These are phyloP conservation scores for Suillus occidentalis DNA, from an alignment of 768 basidiomycete genomes.

Conservation along the genomic window DNA sequence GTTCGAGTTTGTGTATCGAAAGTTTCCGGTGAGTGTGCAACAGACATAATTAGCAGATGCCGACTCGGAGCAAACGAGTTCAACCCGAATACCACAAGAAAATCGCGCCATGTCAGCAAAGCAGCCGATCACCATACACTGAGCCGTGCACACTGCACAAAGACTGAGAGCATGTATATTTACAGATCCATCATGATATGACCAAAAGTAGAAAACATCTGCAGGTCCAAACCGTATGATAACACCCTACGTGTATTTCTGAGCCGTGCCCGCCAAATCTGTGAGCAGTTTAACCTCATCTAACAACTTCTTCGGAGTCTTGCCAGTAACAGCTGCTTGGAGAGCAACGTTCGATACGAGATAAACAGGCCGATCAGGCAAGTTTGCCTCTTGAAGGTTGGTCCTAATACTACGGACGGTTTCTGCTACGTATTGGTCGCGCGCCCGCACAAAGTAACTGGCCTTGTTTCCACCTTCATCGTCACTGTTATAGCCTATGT, in stretches of 20 bases:
- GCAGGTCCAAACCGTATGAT: not conserved
- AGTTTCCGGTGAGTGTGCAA: too few species aligned
- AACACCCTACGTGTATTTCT: not conserved
- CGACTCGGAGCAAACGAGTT: too few species aligned
- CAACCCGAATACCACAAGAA: too few species aligned
- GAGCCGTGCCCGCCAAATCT: constrained; percentile 4
- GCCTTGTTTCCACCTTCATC: constrained; percentile 9
- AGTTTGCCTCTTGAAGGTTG: constrained; percentile 12
- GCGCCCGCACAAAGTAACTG: constrained; percentile 7
- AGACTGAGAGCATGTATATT: too few species aligned
- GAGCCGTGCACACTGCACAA: too few species aligned
- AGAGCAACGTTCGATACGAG: constrained; percentile 17
- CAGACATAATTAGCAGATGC: too few species aligned
- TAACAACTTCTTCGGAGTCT: not conserved
- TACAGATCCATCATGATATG: not conserved
- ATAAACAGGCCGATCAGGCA: constrained; percentile 19
- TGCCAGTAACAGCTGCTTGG: constrained; percentile 1
- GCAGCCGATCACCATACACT: too few species aligned
- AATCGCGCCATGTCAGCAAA: too few species aligned
- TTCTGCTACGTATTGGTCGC: constrained; percentile 11
- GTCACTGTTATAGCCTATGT: constrained; percentile 23
- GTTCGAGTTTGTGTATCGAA: too few species aligned
- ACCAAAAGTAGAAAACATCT: not conserved
- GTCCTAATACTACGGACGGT: constrained; percentile 11
- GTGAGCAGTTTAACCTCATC: constrained; percentile 10